Base-by-base conservation (phyloP, 106 monocot species). In the Gastrodia elata region DNA sequence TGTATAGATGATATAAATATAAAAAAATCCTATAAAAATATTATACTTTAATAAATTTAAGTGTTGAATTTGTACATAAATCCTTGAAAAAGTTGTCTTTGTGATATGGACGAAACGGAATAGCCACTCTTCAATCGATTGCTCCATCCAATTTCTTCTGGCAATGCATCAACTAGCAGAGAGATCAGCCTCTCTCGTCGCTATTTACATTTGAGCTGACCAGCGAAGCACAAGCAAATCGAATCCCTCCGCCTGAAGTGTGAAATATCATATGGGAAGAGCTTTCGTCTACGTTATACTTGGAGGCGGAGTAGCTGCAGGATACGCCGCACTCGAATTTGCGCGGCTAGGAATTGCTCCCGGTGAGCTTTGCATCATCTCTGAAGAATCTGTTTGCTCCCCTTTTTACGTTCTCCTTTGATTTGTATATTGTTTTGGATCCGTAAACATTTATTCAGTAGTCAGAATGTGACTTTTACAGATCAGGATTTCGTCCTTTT, bases 331-430 rank as follows among this genome's bases (percentile, higher is more conserved):
- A 36, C 90, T 94, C 57, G 93, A 94, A 68, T 90, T 94, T 82
- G 71, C 79, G 16, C 78, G 74, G 72, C 76, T 80, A 25, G 85
- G 90, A 2, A 58, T 87, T 71, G n/a, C 73, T 76, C 81, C 73
- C 16, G 90, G 93, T 25, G 90, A 90, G 85, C 90, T 94, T 77
- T 94, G 93, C 82, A 88, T 94, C 85, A 94, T 94, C 79, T 94
- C 93, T 59, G 87, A 94, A 48, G 90, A 94, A 80, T n/a, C 82
- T 26, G 93, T 94, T 24, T 77, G 78, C 67, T 33, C 59, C 37
- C 26, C 44, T 38, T 36, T 64, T 27, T 13, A 25, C 48, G 16
- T 27, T 34, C 33, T 70, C 40, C 11, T 52, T 7, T 32, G 18
- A 48, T 16, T 52, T 15, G 1, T 44, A 8, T 49, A 32, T 35